phyloP scores from a whole-genome alignment of 139 green algal species.

The Auxenochlorella protothecoides region DNA sequence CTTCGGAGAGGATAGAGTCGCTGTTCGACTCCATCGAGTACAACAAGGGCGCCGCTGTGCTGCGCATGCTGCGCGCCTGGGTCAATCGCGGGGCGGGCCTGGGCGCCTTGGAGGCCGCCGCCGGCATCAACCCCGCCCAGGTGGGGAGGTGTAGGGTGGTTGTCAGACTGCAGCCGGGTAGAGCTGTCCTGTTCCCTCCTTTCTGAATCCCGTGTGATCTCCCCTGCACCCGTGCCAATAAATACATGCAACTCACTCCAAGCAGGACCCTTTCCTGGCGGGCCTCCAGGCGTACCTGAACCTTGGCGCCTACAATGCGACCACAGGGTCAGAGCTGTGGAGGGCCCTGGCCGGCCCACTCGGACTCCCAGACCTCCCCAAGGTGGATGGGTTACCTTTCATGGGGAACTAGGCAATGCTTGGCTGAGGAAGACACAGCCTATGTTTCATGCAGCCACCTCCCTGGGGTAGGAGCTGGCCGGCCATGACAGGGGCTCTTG shows the following conservation, averaged over 20 bases:
- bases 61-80: conserved; percentile 81
- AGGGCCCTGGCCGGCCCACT: conserved; percentile 2
- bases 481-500: not conserved
- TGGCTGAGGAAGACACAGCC: not conserved
- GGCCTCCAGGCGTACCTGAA: conserved; percentile 33
- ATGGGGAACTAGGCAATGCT: not conserved
- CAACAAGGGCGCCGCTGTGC: conserved; percentile 65
- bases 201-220: too few relatives aligned
- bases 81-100: conserved; percentile 25
- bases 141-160: not conserved
- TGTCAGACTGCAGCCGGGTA: not conserved
- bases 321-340: conserved; percentile 30
- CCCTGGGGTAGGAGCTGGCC: too few relatives aligned
- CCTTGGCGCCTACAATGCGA: conserved; percentile 14
- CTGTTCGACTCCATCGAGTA: conserved; percentile 68
- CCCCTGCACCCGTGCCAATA: too few relatives aligned
- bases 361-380: not conserved
- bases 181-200: not conserved
- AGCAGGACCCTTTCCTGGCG: conserved; percentile 32
- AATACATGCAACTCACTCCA: too few relatives aligned
- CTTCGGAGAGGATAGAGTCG: conserved; percentile 20
- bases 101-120: not conserved
- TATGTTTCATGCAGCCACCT: too few relatives aligned
- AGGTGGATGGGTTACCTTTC: not conserved
- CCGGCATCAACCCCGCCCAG: conserved; percentile 1